These are phyloP conservation scores for Diaporthe helianthi DNA, from an alignment of 2,329 filamentous ascomycete genomes.

Conservation along the genomic window DNA sequence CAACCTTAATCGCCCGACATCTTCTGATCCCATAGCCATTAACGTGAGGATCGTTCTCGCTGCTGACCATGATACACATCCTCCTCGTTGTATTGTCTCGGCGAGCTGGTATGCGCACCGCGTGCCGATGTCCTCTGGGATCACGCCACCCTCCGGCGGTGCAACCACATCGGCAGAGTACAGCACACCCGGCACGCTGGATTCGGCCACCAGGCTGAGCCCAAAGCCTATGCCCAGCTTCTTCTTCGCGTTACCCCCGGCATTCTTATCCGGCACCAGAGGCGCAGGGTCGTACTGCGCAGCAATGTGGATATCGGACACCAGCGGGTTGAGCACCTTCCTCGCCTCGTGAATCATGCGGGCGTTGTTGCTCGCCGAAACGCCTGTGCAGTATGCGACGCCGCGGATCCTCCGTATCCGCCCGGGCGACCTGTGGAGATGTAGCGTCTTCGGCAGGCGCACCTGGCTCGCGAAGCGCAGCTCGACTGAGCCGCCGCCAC, in stretches of 20 bases:
- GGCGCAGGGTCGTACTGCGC: constrained; percentile 76
- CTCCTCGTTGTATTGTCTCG: constrained; percentile 81
- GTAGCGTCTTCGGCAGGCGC: constrained; percentile 89
- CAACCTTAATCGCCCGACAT: constrained; percentile 85
- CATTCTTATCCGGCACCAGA: constrained; percentile 61
- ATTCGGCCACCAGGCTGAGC: constrained; percentile 88
- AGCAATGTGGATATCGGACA: constrained; percentile 90
- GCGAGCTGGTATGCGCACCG: constrained; percentile 88
- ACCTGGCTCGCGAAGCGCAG: constrained; percentile 93
- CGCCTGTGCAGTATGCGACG: constrained; percentile 92
- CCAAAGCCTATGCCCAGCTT: constrained; percentile 90
- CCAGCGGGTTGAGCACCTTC: constrained; percentile 84
- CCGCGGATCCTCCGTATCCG: constrained; percentile 88
- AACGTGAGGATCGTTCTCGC: constrained; percentile 79
- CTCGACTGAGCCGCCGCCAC: constrained; percentile 92
- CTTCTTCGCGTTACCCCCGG: constrained; percentile 54
- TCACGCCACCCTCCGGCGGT: constrained; percentile 78
- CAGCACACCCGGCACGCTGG: constrained; percentile 78
- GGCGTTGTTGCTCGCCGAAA: constrained; percentile 90
- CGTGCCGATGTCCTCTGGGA: constrained; percentile 90
- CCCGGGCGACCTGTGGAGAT: constrained; percentile 81
- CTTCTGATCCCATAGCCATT: constrained; percentile 98
- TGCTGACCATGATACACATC: constrained; percentile 77
- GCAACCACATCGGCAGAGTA: constrained; percentile 86
- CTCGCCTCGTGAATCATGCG: constrained; percentile 92